Percentiles rank a stretch among this genome's conserved stretches.
Evolutionary conservation across 1,284 basidiomycete genomes (phyloP).

Genomic region (Cutaneotrichosporon sp.): DNA sequence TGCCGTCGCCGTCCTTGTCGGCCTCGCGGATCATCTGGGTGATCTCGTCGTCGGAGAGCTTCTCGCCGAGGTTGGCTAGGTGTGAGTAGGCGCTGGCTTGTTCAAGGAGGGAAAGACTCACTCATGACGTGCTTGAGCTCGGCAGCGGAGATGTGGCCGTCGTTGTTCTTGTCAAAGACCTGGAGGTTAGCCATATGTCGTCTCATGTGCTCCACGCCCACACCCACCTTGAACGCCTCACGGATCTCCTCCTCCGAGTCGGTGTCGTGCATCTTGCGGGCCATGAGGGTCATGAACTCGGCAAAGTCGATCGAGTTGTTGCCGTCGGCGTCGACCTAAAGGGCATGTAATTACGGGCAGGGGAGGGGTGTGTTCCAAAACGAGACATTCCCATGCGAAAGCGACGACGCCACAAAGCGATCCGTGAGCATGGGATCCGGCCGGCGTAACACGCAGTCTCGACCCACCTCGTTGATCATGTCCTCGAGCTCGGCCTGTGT

Average conservation of each 20-base stretch:
- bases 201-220: too few relatives aligned
- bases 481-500: conserved; percentile 92
- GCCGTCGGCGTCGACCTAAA: conserved; percentile 56
- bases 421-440: background rate
- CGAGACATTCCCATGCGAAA: background rate
- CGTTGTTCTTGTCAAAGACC: conserved; percentile 63
- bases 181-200: too few relatives aligned
- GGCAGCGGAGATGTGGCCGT: conserved; percentile 58
- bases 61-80: conserved; percentile 66
- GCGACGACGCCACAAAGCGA: background rate
- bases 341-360: background rate
- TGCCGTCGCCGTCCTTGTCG: conserved; percentile 68
- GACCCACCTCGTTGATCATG: conserved; percentile 87
- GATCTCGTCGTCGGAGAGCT: conserved; percentile 85
- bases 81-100: background rate
- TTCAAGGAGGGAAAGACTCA: conserved; percentile 46
- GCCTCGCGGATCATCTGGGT: conserved; percentile 99
- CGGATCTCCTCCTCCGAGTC: conserved; percentile 68
- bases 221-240: conserved; percentile 57
- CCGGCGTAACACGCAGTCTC: background rate
- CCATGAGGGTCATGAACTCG: conserved; percentile 94
- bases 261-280: conserved; percentile 89
- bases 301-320: conserved; percentile 93
- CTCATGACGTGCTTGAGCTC: conserved; percentile 90
- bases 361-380: background rate